Percentiles rank a stretch among this genome's conserved stretches.
Evolutionary conservation across 2,329 filamentous ascomycete genomes (phyloP).

Genomic region (Diaporthe citrichinensis): DNA sequence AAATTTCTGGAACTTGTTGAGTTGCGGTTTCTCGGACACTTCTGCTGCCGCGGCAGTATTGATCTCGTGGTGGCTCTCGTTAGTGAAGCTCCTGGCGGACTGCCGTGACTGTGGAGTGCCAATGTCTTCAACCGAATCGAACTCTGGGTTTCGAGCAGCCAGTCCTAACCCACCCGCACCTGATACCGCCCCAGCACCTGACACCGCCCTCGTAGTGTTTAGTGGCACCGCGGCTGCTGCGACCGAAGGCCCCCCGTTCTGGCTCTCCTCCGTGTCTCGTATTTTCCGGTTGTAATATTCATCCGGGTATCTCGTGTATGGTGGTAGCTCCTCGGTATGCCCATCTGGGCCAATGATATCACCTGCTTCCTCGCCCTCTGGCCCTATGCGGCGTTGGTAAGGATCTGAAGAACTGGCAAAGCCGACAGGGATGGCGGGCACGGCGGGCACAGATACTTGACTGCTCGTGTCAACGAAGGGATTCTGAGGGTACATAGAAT

Average conservation of each 20-base stretch:
- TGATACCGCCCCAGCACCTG: constrained; percentile 68
- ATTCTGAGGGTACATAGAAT: constrained; percentile 87
- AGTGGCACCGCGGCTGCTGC: constrained; percentile 30
- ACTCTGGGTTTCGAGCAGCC: constrained; percentile 74
- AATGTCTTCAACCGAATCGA: constrained; percentile 70
- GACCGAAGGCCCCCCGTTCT: constrained; percentile 15
- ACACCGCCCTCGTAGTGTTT: constrained; percentile 50
- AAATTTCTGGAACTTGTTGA: constrained; percentile 66
- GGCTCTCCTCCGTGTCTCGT: constrained; percentile 47
- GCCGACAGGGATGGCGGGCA: constrained; percentile 74
- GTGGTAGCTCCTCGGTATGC: constrained; percentile 90
- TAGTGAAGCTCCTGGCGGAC: constrained; percentile 66
- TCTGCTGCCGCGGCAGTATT: constrained; percentile 61
- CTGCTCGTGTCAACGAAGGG: constrained; percentile 71
- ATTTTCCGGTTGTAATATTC: constrained; percentile 73
- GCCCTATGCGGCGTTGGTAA: constrained; percentile 81
- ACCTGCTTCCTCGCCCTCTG: constrained; percentile 87
- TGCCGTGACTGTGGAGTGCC: constrained; percentile 64
- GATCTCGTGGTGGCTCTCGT: constrained; percentile 67
- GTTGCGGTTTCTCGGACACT: constrained; percentile 63
- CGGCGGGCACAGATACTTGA: constrained; percentile 39
- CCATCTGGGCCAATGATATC: constrained; percentile 90
- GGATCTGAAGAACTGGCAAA: constrained; percentile 77
- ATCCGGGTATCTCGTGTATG: constrained; percentile 91
- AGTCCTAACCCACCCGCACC: constrained; percentile 75